Base-by-base conservation (phyloP, 345 rosid species). In the Boechera retrofracta region DNA sequence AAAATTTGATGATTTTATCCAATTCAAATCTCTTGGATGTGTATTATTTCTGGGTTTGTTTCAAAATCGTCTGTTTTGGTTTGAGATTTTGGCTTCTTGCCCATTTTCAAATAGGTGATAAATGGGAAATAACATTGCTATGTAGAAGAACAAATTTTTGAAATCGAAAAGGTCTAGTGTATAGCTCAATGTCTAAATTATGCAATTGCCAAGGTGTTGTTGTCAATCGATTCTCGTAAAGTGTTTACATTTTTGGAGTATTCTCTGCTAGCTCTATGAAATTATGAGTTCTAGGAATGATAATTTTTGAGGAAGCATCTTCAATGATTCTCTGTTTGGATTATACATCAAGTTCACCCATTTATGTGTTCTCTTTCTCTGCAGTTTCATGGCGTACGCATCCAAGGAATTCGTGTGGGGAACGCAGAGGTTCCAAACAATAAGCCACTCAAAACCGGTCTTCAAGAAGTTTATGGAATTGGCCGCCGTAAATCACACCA, bases 401-500 rank as follows among this genome's bases (percentile, higher is more conserved):
- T 84, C 6, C 85, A 78, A 60, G 82, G 92, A 53, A 87, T 83
- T 62, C 90, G 93, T 68, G 88, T 89, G 56, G 93, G 93, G 32
- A 86, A 85, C 33, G 87, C 86, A 26, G 91, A 89, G 83, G 87
- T 89, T 49, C 91, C 93, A 29, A 86, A 84, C 64, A 41, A 64
- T 42, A 87, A 89, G 87, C 84, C 84, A 11, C 80, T 89, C 2
- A 85, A 80, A 49, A 82, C 75, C 24, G 86, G 93, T 36, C 89
- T 91, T 41, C 97, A 87, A 71, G 77, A 87, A 72, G 79, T 91
- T 56, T 87, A 91, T 77, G 97, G 97, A 18, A 77, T 91, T 11
- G 95, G 97, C 5, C 88, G 84, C 12, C 71, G 87, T 28, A 87
- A 84, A 10, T 83, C 93, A 51, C 91, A 86, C 59, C 89, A 89